Percentiles rank a stretch among this genome's conserved stretches.
Conservation (phyloP, 1,284 basidiomycete species). For the Peniophora sp. region DNA sequence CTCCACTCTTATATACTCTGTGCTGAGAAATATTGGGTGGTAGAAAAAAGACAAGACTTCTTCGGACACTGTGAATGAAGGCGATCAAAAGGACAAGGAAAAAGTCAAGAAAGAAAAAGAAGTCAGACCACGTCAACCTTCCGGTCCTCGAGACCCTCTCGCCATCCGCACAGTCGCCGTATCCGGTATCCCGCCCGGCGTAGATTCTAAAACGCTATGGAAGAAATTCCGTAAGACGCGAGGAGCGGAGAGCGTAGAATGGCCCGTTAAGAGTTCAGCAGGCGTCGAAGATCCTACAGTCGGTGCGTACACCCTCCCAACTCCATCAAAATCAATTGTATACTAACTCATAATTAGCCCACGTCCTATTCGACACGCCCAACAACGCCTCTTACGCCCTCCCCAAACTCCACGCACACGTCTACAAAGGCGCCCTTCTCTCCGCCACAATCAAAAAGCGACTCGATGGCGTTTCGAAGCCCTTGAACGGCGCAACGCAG, state of each 20-base stretch:
- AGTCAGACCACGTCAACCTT: constrained; percentile 25
- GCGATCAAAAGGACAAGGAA: constrained; percentile 8
- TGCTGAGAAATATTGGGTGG: constrained; percentile 2
- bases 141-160: constrained; percentile 52
- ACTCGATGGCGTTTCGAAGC: constrained; percentile 59
- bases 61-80: background rate
- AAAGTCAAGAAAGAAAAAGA: constrained; percentile 29
- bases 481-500: constrained; percentile 12
- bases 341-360: constrained; percentile 39
- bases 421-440: constrained; percentile 85
- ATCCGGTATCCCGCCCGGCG: constrained; percentile 60
- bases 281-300: constrained; percentile 33
- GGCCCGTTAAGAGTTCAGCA: constrained; percentile 46
- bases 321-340: background rate
- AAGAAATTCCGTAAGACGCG: constrained; percentile 81
- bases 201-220: constrained; percentile 76
- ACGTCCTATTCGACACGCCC: constrained; percentile 73
- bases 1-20: background rate
- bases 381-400: constrained; percentile 68
- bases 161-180: constrained; percentile 79
- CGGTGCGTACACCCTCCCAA: constrained; percentile 17
- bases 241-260: constrained; percentile 67
- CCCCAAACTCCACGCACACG: constrained; percentile 84
- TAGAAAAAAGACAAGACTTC: constrained; percentile 25
- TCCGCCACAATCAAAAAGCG: constrained; percentile 91